These are phyloP conservation scores for Phytophthora foliorum DNA, from an alignment of 352 stramenopile genomes.

Conservation along the genomic window DNA sequence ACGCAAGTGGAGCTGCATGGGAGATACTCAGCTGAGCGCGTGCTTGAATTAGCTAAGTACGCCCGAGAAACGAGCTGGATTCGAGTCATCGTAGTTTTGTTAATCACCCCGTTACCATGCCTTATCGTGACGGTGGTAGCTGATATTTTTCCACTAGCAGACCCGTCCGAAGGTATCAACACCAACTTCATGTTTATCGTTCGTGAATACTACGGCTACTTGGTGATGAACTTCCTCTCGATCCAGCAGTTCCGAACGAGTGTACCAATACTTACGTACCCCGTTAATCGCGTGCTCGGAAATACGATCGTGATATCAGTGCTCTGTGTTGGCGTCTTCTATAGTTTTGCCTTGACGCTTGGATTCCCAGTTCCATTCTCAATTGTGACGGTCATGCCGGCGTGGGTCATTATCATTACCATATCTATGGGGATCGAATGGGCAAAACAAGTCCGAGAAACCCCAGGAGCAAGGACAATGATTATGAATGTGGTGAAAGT, in stretches of 20 bases:
- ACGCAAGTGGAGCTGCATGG: constrained; percentile 31
- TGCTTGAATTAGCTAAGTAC: constrained; percentile 10
- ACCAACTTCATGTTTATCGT: constrained; percentile 27
- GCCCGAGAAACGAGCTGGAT: not conserved
- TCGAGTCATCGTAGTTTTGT: constrained; percentile 14
- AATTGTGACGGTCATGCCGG: constrained; percentile 23
- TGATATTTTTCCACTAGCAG: constrained; percentile 22
- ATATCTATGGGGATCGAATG: not conserved
- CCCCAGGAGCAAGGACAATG: not conserved
- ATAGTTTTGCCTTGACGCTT: constrained; percentile 3
- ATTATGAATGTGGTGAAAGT: constrained; percentile 10
- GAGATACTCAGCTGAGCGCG: constrained; percentile 5
- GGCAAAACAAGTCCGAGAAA: constrained; percentile 6
- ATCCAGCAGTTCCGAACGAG: constrained; percentile 22
- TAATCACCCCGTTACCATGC: constrained; percentile 22
- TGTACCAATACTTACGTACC: not conserved
- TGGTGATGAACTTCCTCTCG: constrained; percentile 22
- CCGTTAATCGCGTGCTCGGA: not conserved
- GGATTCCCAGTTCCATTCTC: constrained; percentile 29
- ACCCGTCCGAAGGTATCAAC: constrained; percentile 7
- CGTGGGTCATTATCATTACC: constrained; percentile 15
- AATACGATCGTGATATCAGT: constrained; percentile 12
- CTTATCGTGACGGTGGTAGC: constrained; percentile 20
- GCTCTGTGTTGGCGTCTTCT: not conserved
- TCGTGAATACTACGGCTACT: constrained; percentile 20